phyloP scores from a whole-genome alignment of 2,329 filamentous ascomycete species.

The Ceratocystiopsis brevicomis region DNA sequence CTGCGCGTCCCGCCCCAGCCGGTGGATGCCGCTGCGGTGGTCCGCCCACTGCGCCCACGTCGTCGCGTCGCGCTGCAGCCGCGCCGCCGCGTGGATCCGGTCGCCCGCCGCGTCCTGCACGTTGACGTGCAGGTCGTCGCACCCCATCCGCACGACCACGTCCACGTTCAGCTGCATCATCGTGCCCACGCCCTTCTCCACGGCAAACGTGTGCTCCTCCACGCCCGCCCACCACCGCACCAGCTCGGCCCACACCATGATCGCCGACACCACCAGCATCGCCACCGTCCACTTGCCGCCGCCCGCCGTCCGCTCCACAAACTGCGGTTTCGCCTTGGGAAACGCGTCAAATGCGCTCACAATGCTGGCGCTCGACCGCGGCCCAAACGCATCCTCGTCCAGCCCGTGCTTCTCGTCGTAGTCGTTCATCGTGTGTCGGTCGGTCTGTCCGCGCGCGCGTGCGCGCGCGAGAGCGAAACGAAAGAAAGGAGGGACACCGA shows the following conservation, averaged over 20 bases:
- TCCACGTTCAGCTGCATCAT: constrained; percentile 89
- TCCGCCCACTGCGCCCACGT: constrained; percentile 69
- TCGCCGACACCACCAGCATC: constrained; percentile 53
- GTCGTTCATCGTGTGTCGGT: constrained; percentile 46
- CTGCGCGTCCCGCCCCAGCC: constrained; percentile 34
- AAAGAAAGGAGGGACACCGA: too few species aligned
- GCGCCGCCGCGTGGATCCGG: constrained; percentile 62
- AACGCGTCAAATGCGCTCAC: constrained; percentile 93
- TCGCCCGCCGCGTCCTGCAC: constrained; percentile 92
- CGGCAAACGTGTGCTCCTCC: constrained; percentile 77
- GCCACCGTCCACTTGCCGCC: constrained; percentile 88
- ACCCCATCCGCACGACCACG: constrained; percentile 77
- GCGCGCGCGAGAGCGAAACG: too few species aligned
- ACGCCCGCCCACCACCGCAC: constrained; percentile 65
- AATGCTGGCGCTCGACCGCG: constrained; percentile 37
- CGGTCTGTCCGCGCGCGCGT: too few species aligned
- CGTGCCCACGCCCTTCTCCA: constrained; percentile 80
- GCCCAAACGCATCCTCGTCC: constrained; percentile 64
- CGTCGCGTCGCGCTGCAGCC: constrained; percentile 59
- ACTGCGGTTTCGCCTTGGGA: constrained; percentile 90
- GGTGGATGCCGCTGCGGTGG: constrained; percentile 40
- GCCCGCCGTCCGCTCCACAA: constrained; percentile 63
- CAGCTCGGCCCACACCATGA: constrained; percentile 64
- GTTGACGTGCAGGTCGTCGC: constrained; percentile 79
- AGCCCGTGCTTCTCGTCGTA: constrained; percentile 49